Evolutionary conservation across 306 rosid genomes (phyloP).

Genomic region (Vigna angularis): DNA sequence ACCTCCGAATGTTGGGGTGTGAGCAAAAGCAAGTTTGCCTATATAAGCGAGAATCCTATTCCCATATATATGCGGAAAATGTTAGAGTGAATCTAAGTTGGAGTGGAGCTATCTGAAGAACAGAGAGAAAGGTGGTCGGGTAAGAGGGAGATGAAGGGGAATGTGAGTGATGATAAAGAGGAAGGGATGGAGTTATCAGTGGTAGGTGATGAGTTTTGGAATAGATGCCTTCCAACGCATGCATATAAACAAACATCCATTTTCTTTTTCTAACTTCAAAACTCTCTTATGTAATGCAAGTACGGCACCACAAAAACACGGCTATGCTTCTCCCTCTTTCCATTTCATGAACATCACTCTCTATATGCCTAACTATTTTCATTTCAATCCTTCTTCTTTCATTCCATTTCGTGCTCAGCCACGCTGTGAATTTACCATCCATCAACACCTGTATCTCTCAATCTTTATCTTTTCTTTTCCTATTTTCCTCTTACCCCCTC

Average conservation of each 20-base stretch:
- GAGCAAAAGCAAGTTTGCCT: slow-evolving; percentile 46
- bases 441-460: not conserved
- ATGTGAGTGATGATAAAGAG: slow-evolving; percentile 45
- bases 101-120: slow-evolving; percentile 60
- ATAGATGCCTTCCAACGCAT: slow-evolving; percentile 58
- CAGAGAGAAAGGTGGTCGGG: slow-evolving; percentile 33
- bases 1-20: slow-evolving; percentile 43
- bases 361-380: too few species aligned
- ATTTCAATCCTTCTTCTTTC: not conserved
- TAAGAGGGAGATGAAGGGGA: slow-evolving; percentile 43
- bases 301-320: not conserved
- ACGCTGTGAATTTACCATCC: slow-evolving; percentile 17
- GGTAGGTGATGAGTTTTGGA: slow-evolving; percentile 67
- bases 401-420: not conserved
- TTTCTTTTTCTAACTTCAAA: slow-evolving; percentile 24
- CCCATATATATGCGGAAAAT: slow-evolving; percentile 45
- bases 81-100: slow-evolving; percentile 72
- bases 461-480: not conserved
- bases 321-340: slow-evolving; percentile 32
- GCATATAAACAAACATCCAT: slow-evolving; percentile 31
- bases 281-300: slow-evolving; percentile 22
- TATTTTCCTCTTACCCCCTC: not conserved
- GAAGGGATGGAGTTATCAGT: slow-evolving; percentile 78
- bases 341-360: slow-evolving; percentile 53
- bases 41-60: slow-evolving; percentile 40